A percentile compares a stretch with the other conserved stretches of the same genome.
These are phyloP conservation scores for Verbena officinalis DNA, from an alignment of 257 asterid genomes.

Conservation along the genomic window DNA sequence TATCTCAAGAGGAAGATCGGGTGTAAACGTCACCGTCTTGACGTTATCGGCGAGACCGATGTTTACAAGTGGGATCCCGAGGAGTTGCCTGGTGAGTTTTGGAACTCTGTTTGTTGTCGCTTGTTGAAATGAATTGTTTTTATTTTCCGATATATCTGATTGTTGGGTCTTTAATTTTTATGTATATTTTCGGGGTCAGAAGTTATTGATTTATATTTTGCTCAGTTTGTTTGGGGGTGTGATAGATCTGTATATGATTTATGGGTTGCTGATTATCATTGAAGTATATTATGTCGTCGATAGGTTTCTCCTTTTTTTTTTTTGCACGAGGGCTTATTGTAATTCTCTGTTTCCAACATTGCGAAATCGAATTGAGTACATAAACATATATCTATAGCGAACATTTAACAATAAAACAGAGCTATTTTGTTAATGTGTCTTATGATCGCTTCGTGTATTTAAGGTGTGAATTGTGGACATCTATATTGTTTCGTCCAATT, in stretches of 20 bases:
- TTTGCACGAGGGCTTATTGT: background rate
- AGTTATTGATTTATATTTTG: background rate
- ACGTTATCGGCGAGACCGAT: conserved; percentile 69
- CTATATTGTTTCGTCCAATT: background rate
- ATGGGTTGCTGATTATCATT: background rate
- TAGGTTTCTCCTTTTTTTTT: background rate
- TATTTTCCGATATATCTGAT: background rate
- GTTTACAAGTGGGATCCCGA: conserved; percentile 90
- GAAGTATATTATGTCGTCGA: background rate
- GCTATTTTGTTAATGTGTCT: conserved; percentile 2
- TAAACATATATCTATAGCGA: background rate
- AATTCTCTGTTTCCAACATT: background rate
- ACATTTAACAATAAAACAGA: too few relatives aligned
- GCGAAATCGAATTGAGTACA: background rate
- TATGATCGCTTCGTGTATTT: background rate
- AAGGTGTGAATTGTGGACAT: background rate
- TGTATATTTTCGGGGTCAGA: background rate
- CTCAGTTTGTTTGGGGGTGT: conserved; percentile 15
- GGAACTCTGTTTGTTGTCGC: background rate
- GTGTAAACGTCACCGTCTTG: conserved; percentile 45
- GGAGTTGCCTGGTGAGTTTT: conserved; percentile 73
- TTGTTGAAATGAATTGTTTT: background rate
- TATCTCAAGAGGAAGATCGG: conserved; percentile 80
- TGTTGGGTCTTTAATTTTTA: too few relatives aligned
- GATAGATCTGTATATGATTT: background rate